phyloP scores from a whole-genome alignment of 306 rosid genomes.

The Casuarina cunninghamiana region DNA sequence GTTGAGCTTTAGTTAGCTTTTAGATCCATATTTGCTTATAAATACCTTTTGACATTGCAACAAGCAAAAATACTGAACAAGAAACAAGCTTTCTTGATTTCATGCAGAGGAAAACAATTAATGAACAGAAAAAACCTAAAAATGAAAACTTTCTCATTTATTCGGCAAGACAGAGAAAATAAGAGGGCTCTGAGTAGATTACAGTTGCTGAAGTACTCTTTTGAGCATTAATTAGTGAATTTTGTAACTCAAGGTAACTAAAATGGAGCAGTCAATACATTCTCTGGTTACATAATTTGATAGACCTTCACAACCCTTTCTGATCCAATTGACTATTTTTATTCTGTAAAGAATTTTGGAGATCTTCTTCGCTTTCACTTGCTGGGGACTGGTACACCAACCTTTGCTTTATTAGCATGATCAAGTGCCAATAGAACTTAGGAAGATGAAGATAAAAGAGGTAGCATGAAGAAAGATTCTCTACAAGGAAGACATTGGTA shows the following conservation, averaged over 20 bases:
- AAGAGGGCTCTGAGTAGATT: not conserved
- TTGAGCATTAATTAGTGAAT: not conserved
- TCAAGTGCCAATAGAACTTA: not conserved
- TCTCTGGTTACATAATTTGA: not conserved
- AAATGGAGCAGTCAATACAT: not conserved
- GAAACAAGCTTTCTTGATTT: not conserved
- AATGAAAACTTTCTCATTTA: not conserved
- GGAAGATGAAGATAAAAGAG: not conserved
- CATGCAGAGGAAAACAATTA: not conserved
- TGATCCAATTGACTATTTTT: not conserved
- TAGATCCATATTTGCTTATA: not conserved
- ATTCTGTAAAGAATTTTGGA: constrained; percentile 1
- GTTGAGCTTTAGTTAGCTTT: not conserved
- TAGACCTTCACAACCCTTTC: not conserved
- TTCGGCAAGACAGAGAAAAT: not conserved
- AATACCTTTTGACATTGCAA: not conserved
- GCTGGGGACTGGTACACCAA: not conserved
- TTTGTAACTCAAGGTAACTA: not conserved
- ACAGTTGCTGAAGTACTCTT: not conserved
- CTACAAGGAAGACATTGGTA: too few relatives aligned
- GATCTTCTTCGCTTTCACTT: not conserved
- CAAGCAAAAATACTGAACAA: too few relatives aligned
- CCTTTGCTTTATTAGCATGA: constrained; percentile 1
- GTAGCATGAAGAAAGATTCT: too few relatives aligned
- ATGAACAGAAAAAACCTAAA: not conserved